Evolutionary conservation across 495 filamentous ascomycete genomes (phyloP).

Genomic region (Daldinia grandis): DNA sequence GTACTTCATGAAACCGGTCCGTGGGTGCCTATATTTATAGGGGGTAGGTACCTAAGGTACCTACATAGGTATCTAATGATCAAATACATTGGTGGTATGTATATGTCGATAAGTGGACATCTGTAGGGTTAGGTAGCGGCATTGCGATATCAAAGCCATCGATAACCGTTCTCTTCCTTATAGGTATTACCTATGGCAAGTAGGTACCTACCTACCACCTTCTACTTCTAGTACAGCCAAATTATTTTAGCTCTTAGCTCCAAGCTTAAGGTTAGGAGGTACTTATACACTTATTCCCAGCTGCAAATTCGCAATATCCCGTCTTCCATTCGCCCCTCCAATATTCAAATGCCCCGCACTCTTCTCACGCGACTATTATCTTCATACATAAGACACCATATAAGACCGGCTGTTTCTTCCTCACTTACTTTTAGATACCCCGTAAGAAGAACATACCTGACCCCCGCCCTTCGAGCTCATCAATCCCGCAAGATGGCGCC

Average conservation of each 20-base stretch:
- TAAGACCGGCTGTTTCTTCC: slow-evolving; percentile 2
- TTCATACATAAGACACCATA: slow-evolving; percentile 7
- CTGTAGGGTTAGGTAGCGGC: background rate
- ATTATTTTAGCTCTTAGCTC: background rate
- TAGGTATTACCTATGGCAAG: slow-evolving; percentile 9
- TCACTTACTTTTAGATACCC: slow-evolving; percentile 1
- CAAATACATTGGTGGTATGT: background rate
- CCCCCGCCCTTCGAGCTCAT: slow-evolving; percentile 56
- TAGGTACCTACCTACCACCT: no score
- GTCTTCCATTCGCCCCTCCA: slow-evolving; percentile 30
- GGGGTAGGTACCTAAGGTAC: no score
- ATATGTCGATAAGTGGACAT: background rate
- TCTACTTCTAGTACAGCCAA: slow-evolving; percentile 32
- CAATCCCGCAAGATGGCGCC: slow-evolving; percentile 79
- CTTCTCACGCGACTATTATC: slow-evolving; percentile 45
- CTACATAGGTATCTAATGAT: no score
- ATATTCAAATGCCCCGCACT: slow-evolving; percentile 51
- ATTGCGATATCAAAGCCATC: slow-evolving; percentile 33
- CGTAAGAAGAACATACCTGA: slow-evolving; percentile 54
- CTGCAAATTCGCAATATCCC: slow-evolving; percentile 31
- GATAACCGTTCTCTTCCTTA: slow-evolving; percentile 32
- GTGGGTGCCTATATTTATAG: no score
- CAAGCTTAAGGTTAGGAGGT: background rate
- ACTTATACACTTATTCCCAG: background rate
- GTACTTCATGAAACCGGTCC: no score